These are phyloP conservation scores for Chytriomyces sp. DNA, from an alignment of 192 early-diverging fungal species.

Conservation along the genomic window DNA sequence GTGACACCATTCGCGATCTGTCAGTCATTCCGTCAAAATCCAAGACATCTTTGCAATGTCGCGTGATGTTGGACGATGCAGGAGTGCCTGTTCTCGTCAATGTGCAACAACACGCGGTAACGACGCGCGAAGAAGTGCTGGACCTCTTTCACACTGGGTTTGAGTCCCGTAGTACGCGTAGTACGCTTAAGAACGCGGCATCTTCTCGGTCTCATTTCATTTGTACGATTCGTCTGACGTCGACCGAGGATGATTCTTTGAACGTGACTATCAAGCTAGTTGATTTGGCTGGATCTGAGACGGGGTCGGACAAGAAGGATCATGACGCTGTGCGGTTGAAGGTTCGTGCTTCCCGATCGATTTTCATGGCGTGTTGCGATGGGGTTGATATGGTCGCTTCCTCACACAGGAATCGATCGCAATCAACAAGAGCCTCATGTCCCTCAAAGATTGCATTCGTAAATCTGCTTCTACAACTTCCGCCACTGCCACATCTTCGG, in stretches of 20 bases:
- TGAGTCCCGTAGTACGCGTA: constrained; percentile 26
- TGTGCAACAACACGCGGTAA: not conserved
- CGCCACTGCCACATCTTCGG: not conserved
- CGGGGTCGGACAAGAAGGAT: constrained; percentile 28
- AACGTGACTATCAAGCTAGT: constrained; percentile 19
- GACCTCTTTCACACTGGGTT: constrained; percentile 24
- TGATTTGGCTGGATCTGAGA: constrained; percentile 38
- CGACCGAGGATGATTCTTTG: not conserved
- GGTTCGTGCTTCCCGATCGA: not conserved
- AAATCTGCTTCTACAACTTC: not conserved
- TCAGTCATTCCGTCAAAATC: not conserved
- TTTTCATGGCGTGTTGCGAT: no score
- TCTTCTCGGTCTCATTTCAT: constrained; percentile 35
- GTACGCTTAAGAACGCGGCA: constrained; percentile 25
- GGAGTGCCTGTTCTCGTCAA: constrained; percentile 12
- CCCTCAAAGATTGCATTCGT: constrained; percentile 45
- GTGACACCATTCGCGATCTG: constrained; percentile 32
- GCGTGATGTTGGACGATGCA: constrained; percentile 27
- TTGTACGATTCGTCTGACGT: constrained; percentile 10
- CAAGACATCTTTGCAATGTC: not conserved
- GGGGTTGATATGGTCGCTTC: no score
- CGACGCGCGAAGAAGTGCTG: constrained; percentile 26
- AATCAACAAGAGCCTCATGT: constrained; percentile 37
- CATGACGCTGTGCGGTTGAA: constrained; percentile 22
- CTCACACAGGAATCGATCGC: constrained; percentile 41